Conservation (phyloP, 1,284 basidiomycete species). For the Amylostereum areolatum region DNA sequence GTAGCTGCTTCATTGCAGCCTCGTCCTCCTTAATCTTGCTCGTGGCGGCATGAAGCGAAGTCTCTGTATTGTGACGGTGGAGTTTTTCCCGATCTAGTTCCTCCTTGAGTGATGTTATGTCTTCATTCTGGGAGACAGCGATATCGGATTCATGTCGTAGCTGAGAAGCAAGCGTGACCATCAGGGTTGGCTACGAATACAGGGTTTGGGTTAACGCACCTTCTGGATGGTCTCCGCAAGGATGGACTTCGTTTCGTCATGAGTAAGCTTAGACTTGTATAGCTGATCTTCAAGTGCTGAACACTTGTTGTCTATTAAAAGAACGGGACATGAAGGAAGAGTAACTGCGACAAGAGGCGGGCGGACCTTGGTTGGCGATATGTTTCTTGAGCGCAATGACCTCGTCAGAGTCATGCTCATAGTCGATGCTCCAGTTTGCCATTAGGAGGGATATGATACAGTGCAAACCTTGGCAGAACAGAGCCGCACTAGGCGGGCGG, state of each 20-base stretch:
- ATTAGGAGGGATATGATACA: constrained; percentile 25
- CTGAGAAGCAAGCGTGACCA: constrained; percentile 26
- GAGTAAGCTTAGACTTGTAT: constrained; percentile 45
- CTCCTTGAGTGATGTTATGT: constrained; percentile 30
- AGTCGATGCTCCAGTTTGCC: constrained; percentile 55
- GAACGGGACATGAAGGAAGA: background rate
- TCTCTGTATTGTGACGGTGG: constrained; percentile 46
- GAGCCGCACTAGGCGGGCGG: background rate
- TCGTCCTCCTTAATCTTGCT: constrained; percentile 48
- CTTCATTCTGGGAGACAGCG: constrained; percentile 42
- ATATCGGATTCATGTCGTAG: constrained; percentile 54
- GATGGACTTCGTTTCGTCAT: constrained; percentile 45
- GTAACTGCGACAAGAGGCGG: constrained; percentile 3
- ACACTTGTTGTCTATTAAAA: constrained; percentile 44
- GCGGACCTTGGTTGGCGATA: constrained; percentile 54
- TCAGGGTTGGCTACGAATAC: too few relatives aligned
- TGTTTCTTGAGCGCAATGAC: constrained; percentile 51
- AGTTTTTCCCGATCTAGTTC: constrained; percentile 53
- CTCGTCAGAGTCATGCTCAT: constrained; percentile 56
- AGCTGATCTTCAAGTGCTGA: constrained; percentile 52
- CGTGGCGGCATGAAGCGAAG: constrained; percentile 40
- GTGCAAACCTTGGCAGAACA: background rate
- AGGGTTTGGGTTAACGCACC: constrained; percentile 28
- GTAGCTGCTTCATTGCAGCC: constrained; percentile 44
- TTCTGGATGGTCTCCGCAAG: constrained; percentile 57